Base-by-base conservation (phyloP, 1,139 yeast genomes). In the Candida frijolesensis region DNA sequence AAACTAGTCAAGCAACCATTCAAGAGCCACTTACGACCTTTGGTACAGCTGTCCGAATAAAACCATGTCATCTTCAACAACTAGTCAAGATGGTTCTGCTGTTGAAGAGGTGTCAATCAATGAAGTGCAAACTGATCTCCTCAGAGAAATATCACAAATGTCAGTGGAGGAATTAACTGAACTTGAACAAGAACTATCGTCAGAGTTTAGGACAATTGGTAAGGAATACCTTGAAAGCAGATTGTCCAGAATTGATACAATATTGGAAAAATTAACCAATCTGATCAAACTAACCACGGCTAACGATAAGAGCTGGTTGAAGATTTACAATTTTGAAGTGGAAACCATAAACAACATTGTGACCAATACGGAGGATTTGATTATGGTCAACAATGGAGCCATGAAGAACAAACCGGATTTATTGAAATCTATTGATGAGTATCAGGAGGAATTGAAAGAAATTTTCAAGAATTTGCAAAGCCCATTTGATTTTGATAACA, bases 271-370 rank as follows among this genome's bases (percentile, higher is more conserved):
- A 35, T 52, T 76, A 12, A 63, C 60, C 44, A 51, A 58, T 22
- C 70, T 68, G 56, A 63, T 74, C 18, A 62, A 68, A 46, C 48
- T 57, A 32, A 60, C 70, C 16, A 60, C 55, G 15, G 65, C 67
- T 8, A 68, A 69, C 51, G 77, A 73, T 34, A 62, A 63, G 45
- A 60, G 62, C 33, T 76, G 81, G 80, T 55, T 60, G 25, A 65
- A 67, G 45, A 62, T 71, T 9, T 71, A 62, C 55, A 60, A 59
- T 35, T 67, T 63, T 50, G 78, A 74, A 55, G 57, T 67, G n/a
- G 72, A 69, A 41, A 63, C 72, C 29, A 69, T 76, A 35, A 63
- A 67, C 42, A 61, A 60, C 41, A 64, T 75, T 40, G 67, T 64
- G 52, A 63, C 65, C 47, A 67, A 66, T 48, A 65, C 70, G n/a